These are phyloP conservation scores for Discostella stelligera DNA, from an alignment of 352 stramenopile species.

Conservation along the genomic window DNA sequence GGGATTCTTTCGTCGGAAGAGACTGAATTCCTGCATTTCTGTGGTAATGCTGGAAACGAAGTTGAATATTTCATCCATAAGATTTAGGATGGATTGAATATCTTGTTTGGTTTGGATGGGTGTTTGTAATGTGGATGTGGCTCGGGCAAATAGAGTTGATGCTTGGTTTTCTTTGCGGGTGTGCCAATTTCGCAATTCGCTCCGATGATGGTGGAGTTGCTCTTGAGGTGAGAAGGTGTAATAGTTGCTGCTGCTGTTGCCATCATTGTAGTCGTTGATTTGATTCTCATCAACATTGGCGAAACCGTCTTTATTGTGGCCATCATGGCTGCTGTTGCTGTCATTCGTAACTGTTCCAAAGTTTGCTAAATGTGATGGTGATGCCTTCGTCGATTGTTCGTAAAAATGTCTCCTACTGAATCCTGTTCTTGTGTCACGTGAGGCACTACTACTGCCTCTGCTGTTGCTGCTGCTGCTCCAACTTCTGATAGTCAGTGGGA, in stretches of 20 bases:
- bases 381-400: not conserved
- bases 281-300: not conserved
- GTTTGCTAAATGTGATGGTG: not conserved
- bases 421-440: not conserved
- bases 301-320: not conserved
- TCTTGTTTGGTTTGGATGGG: not conserved
- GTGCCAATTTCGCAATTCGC: slow-evolving; percentile 4
- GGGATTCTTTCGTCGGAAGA: slow-evolving; percentile 35
- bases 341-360: not conserved
- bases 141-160: not conserved
- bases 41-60: slow-evolving; percentile 18
- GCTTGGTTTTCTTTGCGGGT: not conserved
- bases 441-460: not conserved
- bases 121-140: not conserved
- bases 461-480: too few relatives aligned
- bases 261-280: not conserved
- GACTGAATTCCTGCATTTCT: slow-evolving; percentile 21
- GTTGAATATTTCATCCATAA: slow-evolving; percentile 27
- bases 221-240: not conserved
- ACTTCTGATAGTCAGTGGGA: not conserved
- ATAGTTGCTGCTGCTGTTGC: too few relatives aligned
- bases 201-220: not conserved
- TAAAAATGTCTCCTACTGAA: not conserved
- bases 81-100: slow-evolving; percentile 9
- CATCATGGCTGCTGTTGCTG: not conserved